Conservation (phyloP, 2,329 filamentous ascomycete genomes). For the Ceratocystis variospora region DNA sequence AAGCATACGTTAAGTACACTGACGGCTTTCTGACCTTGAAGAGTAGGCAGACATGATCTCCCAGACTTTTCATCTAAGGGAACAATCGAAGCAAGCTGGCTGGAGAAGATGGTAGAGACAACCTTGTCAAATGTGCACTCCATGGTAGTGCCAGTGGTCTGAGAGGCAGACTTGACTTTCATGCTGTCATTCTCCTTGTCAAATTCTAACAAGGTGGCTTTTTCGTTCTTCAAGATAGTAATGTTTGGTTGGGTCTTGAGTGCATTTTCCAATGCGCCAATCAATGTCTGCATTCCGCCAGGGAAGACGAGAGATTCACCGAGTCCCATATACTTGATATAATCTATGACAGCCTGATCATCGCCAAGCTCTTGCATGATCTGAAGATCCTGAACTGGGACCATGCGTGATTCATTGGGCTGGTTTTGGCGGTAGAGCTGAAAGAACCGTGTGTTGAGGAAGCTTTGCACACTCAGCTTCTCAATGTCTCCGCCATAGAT, state of each 20-base stretch:
- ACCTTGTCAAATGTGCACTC: conserved; percentile 38
- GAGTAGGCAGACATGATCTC: conserved; percentile 30
- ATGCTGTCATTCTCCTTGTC: not conserved
- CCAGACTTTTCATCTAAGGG: conserved; percentile 23
- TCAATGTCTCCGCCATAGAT: conserved; percentile 86
- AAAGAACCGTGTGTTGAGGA: conserved; percentile 35
- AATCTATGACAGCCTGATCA: conserved; percentile 22
- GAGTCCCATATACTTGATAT: conserved; percentile 18
- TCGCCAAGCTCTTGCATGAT: conserved; percentile 25
- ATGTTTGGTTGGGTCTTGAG: conserved; percentile 13
- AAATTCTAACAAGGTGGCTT: conserved; percentile 14
- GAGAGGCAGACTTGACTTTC: conserved; percentile 2
- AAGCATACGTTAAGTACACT: conserved; percentile 89
- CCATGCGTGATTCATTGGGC: conserved; percentile 19
- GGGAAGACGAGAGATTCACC: conserved; percentile 17
- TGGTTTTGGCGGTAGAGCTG: conserved; percentile 19
- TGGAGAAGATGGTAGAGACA: conserved; percentile 49
- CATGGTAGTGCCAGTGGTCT: not conserved
- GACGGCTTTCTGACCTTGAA: conserved; percentile 47
- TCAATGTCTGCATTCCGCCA: conserved; percentile 49
- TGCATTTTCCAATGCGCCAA: conserved; percentile 28
- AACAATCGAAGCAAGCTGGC: conserved; percentile 28
- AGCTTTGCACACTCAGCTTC: conserved; percentile 57
- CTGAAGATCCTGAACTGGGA: conserved; percentile 25
- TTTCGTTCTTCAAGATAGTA: conserved; percentile 20